These are phyloP conservation scores for Cladosporium phlei DNA, from an alignment of 2,329 filamentous ascomycete genomes.

Conservation along the genomic window DNA sequence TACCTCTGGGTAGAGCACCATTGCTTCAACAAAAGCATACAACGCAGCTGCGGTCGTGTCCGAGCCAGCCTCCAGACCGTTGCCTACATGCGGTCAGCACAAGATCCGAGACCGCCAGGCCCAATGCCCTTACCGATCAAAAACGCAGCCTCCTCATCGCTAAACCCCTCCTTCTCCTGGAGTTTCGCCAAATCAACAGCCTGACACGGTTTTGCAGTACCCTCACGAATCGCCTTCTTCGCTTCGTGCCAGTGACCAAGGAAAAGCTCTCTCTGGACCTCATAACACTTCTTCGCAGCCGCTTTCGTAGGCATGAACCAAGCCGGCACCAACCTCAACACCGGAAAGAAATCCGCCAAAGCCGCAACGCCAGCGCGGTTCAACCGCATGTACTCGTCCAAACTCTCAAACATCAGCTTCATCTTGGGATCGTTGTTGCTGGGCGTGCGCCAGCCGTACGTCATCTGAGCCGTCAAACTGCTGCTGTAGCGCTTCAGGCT, in stretches of 20 bases:
- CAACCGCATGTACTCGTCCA: constrained; percentile 38
- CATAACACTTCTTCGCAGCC: constrained; percentile 8
- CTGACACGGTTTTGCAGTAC: background rate
- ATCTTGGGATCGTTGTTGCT: constrained; percentile 39
- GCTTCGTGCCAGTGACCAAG: constrained; percentile 2
- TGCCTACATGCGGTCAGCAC: constrained; percentile 23
- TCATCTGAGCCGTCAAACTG: constrained; percentile 45
- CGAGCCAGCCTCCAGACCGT: constrained; percentile 33
- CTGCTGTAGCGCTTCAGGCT: constrained; percentile 47
- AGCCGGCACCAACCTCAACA: constrained; percentile 42
- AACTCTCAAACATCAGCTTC: constrained; percentile 39
- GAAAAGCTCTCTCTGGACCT: background rate
- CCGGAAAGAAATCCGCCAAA: constrained; percentile 43
- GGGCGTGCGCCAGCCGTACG: constrained; percentile 38
- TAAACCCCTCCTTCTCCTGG: constrained; percentile 15
- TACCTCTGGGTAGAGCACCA: constrained; percentile 46
- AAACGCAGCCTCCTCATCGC: constrained; percentile 15
- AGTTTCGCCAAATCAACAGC: constrained; percentile 12
- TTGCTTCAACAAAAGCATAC: constrained; percentile 25
- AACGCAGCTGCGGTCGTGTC: constrained; percentile 37
- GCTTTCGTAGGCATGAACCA: constrained; percentile 17
- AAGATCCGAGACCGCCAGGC: no score
- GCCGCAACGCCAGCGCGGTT: constrained; percentile 38
- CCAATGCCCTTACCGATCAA: background rate
- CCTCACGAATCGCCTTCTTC: background rate